Percentiles rank a stretch among this genome's conserved stretches.
Evolutionary conservation across 495 filamentous ascomycete genomes (phyloP).

Genomic region (Trichoderma gamsii): DNA sequence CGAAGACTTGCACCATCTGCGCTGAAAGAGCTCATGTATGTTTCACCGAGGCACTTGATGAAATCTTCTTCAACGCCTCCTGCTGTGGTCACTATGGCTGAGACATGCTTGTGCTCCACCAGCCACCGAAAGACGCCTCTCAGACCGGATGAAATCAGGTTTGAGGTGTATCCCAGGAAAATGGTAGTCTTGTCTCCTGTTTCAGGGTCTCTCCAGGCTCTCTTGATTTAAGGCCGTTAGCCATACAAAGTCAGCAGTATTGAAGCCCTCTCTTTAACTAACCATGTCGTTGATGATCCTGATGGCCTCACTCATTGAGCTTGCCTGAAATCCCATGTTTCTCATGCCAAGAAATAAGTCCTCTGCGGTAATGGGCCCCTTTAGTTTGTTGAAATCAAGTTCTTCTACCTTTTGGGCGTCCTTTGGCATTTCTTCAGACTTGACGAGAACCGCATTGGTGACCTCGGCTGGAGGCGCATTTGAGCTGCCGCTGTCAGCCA

Average conservation of each 20-base stretch:
- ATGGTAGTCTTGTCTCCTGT: constrained; percentile 74
- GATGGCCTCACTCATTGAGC: constrained; percentile 73
- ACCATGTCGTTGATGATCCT: constrained; percentile 95
- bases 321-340: constrained; percentile 88
- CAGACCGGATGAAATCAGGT: constrained; percentile 92
- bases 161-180: constrained; percentile 94
- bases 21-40: constrained; percentile 82
- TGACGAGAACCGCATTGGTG: constrained; percentile 79
- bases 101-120: constrained; percentile 84
- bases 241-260: neutral
- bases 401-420: constrained; percentile 69
- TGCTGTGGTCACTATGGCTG: constrained; percentile 87
- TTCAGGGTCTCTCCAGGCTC: constrained; percentile 68
- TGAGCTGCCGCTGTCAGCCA: constrained; percentile 23
- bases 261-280: constrained; percentile 23
- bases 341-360: constrained; percentile 79
- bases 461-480: constrained; percentile 56
- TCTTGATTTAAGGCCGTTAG: constrained; percentile 37
- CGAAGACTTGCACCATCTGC: constrained; percentile 69
- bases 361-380: constrained; percentile 70
- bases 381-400: constrained; percentile 80
- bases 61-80: constrained; percentile 97
- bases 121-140: constrained; percentile 87
- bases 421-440: constrained; percentile 74
- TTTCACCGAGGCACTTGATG: constrained; percentile 93